Conservation (phyloP, 768 basidiomycete species). For the Podaxis mareebaensis region DNA sequence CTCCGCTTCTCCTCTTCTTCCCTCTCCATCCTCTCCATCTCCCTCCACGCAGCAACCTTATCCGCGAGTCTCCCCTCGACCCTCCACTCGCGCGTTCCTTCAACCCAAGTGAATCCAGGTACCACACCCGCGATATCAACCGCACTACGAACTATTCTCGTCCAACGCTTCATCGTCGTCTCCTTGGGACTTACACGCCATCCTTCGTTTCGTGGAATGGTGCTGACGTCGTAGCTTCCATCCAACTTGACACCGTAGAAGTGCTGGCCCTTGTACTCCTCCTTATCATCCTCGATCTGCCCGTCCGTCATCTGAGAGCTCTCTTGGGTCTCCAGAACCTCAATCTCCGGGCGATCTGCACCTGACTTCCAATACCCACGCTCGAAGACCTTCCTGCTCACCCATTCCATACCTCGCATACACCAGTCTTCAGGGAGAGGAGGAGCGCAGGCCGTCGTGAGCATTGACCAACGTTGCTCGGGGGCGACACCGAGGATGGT, state of each 20-base stretch:
- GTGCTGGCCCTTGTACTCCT: slow-evolving; percentile 33
- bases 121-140: slow-evolving; percentile 69
- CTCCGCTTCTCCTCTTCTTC: slow-evolving; percentile 70
- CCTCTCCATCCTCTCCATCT: slow-evolving; percentile 65
- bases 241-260: slow-evolving; percentile 8
- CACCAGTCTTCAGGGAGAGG: slow-evolving; percentile 95
- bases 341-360: slow-evolving; percentile 74
- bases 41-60: slow-evolving; percentile 70
- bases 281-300: slow-evolving; percentile 77
- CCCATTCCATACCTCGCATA: slow-evolving; percentile 96
- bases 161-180: slow-evolving; percentile 59
- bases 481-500: slow-evolving; percentile 21
- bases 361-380: slow-evolving; percentile 92
- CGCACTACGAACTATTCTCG: slow-evolving; percentile 68
- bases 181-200: slow-evolving; percentile 14
- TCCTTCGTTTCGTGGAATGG: slow-evolving; percentile 1
- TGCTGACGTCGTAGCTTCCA: not conserved
- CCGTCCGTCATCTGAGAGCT: slow-evolving; percentile 66
- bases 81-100: slow-evolving; percentile 59
- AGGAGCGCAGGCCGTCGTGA: slow-evolving; percentile 67
- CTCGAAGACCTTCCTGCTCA: slow-evolving; percentile 85
- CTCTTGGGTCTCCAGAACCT: slow-evolving; percentile 70
- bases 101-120: slow-evolving; percentile 72
- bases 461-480: slow-evolving; percentile 62
- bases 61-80: slow-evolving; percentile 65